A percentile compares a stretch with the other conserved stretches of the same genome.
phyloP scores from a whole-genome alignment of 768 basidiomycete genomes.

The Amanita pallidorosea region DNA sequence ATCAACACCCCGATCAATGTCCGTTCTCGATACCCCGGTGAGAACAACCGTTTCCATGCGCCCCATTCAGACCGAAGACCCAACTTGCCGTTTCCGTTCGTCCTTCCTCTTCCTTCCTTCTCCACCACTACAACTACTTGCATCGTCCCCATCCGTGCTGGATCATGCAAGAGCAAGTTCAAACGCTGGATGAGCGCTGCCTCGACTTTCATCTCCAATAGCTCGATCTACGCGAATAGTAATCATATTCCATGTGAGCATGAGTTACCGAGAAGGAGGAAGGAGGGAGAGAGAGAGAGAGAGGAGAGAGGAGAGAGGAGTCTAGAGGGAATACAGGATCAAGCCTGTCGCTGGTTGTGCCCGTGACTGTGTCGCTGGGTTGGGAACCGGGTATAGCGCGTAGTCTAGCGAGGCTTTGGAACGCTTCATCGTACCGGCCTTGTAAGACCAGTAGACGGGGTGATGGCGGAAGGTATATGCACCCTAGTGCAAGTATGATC shows the following conservation, averaged over 20 bases:
- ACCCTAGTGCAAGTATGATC: conserved; percentile 50
- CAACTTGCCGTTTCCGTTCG: conserved; percentile 11
- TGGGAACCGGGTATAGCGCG: conserved; percentile 26
- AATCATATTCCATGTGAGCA: not conserved
- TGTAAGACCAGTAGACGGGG: conserved; percentile 49
- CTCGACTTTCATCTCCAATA: conserved; percentile 70
- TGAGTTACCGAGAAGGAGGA: not conserved
- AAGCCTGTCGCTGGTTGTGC: conserved; percentile 27
- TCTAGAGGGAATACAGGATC: conserved; percentile 2
- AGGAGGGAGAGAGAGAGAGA: too few species aligned
- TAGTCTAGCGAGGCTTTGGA: conserved; percentile 42
- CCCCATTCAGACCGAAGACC: conserved; percentile 22
- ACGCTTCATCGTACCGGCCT: conserved; percentile 48
- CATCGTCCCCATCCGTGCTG: not conserved
- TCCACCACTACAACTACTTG: too few species aligned
- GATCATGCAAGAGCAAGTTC: conserved; percentile 4
- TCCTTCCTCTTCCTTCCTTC: conserved; percentile 12
- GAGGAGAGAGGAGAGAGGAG: too few species aligned
- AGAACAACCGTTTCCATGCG: conserved; percentile 50
- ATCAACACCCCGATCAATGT: conserved; percentile 63
- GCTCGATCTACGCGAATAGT: conserved; percentile 43
- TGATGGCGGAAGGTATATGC: conserved; percentile 48
- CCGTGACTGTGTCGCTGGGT: conserved; percentile 30
- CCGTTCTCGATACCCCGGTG: conserved; percentile 39
- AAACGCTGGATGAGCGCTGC: conserved; percentile 36